Evolutionary conservation across 2,329 filamentous ascomycete species (phyloP).

Genomic region (Arachnomyces sp.): DNA sequence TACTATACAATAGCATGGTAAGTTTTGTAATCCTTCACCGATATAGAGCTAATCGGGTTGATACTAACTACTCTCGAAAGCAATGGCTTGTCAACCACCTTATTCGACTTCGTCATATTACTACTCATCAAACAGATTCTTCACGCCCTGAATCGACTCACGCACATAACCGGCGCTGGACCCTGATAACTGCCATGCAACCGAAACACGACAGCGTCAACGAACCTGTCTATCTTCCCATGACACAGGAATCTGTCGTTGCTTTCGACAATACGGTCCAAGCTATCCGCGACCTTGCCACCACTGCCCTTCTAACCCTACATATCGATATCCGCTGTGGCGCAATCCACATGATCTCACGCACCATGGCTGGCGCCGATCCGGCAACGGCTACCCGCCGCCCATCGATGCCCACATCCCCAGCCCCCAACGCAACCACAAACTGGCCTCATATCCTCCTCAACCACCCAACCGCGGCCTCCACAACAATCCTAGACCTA

Average conservation of each 20-base stretch:
- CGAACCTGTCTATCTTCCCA: conserved; percentile 69
- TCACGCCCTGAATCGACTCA: conserved; percentile 36
- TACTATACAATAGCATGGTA: conserved; percentile 88
- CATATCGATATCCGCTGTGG: conserved; percentile 85
- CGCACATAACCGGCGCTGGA: conserved; percentile 69
- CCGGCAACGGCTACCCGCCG: conserved; percentile 16
- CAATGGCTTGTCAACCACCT: conserved; percentile 90
- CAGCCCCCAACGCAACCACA: conserved; percentile 63
- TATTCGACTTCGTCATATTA: conserved; percentile 72
- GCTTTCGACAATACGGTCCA: conserved; percentile 81
- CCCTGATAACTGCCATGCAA: conserved; percentile 60
- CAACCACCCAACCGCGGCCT: conserved; percentile 36
- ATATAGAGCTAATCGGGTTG: too few species aligned
- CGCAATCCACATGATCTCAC: conserved; percentile 68
- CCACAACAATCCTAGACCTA: conserved; percentile 67
- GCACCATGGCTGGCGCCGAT: conserved; percentile 50
- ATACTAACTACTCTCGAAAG: conserved; percentile 20
- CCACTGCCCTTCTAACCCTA: conserved; percentile 71
- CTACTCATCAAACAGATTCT: conserved; percentile 65
- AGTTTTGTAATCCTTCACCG: conserved; percentile 8
- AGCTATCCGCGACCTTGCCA: conserved; percentile 73
- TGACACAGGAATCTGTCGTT: conserved; percentile 78
- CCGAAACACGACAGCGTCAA: conserved; percentile 48
- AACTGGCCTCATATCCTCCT: conserved; percentile 48
- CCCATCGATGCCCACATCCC: conserved; percentile 26